Percentiles rank a stretch among this genome's conserved stretches.
Conservation (phyloP, 2,329 filamentous ascomycete genomes). For the Hypoxylon sp. region DNA sequence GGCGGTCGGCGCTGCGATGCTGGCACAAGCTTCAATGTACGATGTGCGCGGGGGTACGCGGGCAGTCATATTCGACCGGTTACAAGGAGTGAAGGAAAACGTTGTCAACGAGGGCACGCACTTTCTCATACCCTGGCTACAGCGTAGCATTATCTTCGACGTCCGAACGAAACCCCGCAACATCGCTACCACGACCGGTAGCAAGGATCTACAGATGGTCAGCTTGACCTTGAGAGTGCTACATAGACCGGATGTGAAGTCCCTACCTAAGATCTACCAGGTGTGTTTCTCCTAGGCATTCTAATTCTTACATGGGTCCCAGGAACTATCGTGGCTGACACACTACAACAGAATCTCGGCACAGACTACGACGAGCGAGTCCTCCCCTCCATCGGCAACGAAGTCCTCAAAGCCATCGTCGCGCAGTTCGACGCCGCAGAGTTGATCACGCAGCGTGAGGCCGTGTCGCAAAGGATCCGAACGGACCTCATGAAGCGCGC, state of each 20-base stretch:
- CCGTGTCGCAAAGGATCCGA: conserved; percentile 94
- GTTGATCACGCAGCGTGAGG: conserved; percentile 98
- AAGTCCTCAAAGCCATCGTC: conserved; percentile 98
- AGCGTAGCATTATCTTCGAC: conserved; percentile 95
- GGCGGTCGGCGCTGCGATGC: conserved; percentile 74
- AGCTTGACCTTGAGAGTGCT: conserved; percentile 96
- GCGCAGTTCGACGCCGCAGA: conserved; percentile 99
- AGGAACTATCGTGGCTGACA: conserved; percentile 4
- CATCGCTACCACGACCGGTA: conserved; percentile 96
- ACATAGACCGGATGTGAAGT: conserved; percentile 93
- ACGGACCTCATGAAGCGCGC: conserved; percentile 92
- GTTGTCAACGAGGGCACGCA: conserved; percentile 98
- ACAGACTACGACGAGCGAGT: conserved; percentile 99
- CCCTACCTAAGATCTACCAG: conserved; percentile 98
- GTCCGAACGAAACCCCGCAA: conserved; percentile 97
- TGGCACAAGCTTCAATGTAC: conserved; percentile 88
- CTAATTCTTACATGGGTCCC: not conserved
- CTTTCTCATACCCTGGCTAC: conserved; percentile 95
- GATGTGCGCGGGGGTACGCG: conserved; percentile 95
- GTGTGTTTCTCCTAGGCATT: conserved; percentile 64
- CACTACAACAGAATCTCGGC: conserved; percentile 83
- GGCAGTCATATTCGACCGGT: conserved; percentile 97
- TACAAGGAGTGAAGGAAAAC: conserved; percentile 91
- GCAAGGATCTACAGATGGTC: conserved; percentile 99
- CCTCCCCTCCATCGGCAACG: conserved; percentile 97